phyloP scores from a whole-genome alignment of 208 protist genomes.

The Herpetomonas muscarum region DNA sequence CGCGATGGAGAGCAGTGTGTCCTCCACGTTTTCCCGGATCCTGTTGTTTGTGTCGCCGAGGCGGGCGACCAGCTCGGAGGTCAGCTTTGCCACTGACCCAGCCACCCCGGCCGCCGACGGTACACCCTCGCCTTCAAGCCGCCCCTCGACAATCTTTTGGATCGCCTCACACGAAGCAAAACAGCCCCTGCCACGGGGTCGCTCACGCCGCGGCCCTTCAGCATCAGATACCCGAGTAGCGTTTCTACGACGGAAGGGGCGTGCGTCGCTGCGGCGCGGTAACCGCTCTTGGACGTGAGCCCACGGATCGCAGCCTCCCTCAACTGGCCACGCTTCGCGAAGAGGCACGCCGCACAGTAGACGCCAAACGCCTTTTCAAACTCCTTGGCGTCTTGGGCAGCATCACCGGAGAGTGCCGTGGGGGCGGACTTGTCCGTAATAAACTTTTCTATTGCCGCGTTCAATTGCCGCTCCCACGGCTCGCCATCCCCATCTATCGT shows the following conservation, averaged over 20 bases:
- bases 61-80: conserved; percentile 52
- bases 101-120: conserved; percentile 13
- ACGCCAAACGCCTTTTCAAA: conserved; percentile 61
- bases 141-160: conserved; percentile 39
- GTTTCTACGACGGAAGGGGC: conserved; percentile 28
- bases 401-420: conserved; percentile 33
- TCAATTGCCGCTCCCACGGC: conserved; percentile 70
- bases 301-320: conserved; percentile 74
- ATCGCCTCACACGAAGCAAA: conserved; percentile 67
- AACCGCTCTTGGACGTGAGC: conserved; percentile 43
- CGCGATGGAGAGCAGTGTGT: conserved; percentile 41
- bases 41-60: conserved; percentile 73
- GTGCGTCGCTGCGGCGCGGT: conserved; percentile 37
- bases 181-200: conserved; percentile 69
- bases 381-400: conserved; percentile 28
- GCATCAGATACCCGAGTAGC: conserved; percentile 60
- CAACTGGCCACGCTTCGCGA: conserved; percentile 53
- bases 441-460: conserved; percentile 39
- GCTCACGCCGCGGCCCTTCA: conserved; percentile 57
- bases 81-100: conserved; percentile 21
- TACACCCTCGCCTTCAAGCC: conserved; percentile 23
- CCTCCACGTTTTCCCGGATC: conserved; percentile 62
- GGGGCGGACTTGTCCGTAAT: conserved; percentile 30
- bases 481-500: conserved; percentile 32
- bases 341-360: conserved; percentile 69